Conservation (phyloP, 306 rosid genomes). For the Citrullus colocynthis region DNA sequence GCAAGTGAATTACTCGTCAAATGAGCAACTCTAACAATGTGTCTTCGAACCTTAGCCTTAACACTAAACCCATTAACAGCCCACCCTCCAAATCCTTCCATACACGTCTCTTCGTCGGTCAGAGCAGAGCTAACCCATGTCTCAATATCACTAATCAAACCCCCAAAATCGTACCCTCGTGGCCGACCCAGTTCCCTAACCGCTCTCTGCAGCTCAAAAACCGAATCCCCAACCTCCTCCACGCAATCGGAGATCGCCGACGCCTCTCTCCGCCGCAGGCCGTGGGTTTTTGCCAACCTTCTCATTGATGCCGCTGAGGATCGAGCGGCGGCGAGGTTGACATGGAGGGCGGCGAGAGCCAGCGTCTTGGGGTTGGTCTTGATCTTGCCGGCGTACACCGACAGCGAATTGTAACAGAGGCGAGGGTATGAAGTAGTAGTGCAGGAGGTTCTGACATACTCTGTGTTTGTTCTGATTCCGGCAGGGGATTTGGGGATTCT, state of each 20-base stretch:
- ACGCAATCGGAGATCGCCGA: slow-evolving; percentile 22
- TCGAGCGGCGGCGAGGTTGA: slow-evolving; percentile 15
- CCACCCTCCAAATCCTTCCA: slow-evolving; percentile 22
- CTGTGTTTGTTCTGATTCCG: not conserved
- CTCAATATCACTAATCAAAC: slow-evolving; percentile 21
- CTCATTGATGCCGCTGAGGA: slow-evolving; percentile 1
- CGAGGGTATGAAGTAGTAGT: slow-evolving; percentile 18
- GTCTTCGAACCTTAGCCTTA: slow-evolving; percentile 12
- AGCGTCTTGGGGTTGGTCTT: slow-evolving; percentile 22
- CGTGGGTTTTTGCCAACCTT: slow-evolving; percentile 11
- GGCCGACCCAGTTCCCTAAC: slow-evolving; percentile 11
- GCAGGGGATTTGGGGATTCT: not conserved
- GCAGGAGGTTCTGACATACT: slow-evolving; percentile 27
- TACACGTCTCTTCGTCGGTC: slow-evolving; percentile 28
- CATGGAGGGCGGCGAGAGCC: slow-evolving; percentile 22
- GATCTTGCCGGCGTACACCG: slow-evolving; percentile 22
- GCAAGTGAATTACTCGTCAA: slow-evolving; percentile 33
- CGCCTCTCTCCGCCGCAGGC: slow-evolving; percentile 18
- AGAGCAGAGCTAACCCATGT: slow-evolving; percentile 38
- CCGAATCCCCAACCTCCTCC: slow-evolving; percentile 21
- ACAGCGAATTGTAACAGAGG: slow-evolving; percentile 26
- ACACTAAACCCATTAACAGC: not conserved
- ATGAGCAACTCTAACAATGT: slow-evolving; percentile 17
- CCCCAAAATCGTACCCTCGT: slow-evolving; percentile 2
- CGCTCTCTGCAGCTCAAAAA: slow-evolving; percentile 15